phyloP scores from a whole-genome alignment of 768 basidiomycete genomes.

The Saitozyma sp. region DNA sequence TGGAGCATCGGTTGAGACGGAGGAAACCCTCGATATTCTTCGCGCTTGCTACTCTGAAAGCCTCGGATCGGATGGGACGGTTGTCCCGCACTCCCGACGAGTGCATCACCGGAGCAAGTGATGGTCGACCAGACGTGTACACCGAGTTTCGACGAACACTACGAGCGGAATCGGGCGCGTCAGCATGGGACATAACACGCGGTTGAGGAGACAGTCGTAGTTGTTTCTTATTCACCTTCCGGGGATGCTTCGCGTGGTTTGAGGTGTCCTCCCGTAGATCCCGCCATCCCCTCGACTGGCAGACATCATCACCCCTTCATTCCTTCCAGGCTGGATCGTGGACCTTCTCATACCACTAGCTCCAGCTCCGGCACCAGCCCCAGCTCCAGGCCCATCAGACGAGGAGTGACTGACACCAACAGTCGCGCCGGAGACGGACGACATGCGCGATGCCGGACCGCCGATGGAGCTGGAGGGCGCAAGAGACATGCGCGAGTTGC shows the following conservation, averaged over 20 bases:
- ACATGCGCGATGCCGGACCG: too few species aligned
- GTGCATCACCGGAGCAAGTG: conserved; percentile 55
- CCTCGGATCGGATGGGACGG: conserved; percentile 72
- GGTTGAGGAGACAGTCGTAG: conserved; percentile 14
- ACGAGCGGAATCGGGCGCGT: too few species aligned
- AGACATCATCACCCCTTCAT: conserved; percentile 61
- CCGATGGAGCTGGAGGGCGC: too few species aligned
- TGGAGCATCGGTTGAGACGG: conserved; percentile 33
- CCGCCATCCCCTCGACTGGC: conserved; percentile 61
- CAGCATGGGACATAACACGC: conserved; percentile 49
- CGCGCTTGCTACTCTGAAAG: conserved; percentile 70
- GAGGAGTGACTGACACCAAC: too few species aligned
- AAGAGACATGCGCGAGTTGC: too few species aligned
- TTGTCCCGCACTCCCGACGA: conserved; percentile 63
- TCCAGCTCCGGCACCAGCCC: neutral
- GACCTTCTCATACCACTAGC: conserved; percentile 17
- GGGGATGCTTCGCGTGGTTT: conserved; percentile 56
- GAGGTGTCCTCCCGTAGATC: conserved; percentile 69
- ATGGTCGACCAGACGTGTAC: conserved; percentile 54
- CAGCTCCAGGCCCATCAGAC: too few species aligned
- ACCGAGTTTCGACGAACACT: conserved; percentile 75
- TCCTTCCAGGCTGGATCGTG: conserved; percentile 8
- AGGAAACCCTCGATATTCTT: conserved; percentile 72
- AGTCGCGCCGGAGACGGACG: too few species aligned
- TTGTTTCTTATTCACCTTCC: conserved; percentile 53